Base-by-base conservation (phyloP, 2,329 filamentous ascomycete species). In the Chaetoscypha palmicola region DNA sequence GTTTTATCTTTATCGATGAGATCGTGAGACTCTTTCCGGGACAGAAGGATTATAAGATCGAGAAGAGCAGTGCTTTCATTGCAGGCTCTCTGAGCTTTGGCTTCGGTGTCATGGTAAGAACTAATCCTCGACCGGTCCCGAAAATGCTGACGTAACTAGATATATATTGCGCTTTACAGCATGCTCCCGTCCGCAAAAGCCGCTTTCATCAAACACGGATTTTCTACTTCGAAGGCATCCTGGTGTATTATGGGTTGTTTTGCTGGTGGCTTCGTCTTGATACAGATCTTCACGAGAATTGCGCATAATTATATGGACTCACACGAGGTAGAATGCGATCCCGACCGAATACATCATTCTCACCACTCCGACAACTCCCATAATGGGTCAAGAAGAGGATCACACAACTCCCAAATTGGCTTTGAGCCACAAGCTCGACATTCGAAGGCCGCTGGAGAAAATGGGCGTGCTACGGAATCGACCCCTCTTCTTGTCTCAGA, bases 91-190 rank as follows among this genome's bases (percentile, higher is more conserved):
- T 97, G 48, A 95, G 90, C 65, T 68, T 98, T 52, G 96, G 89
- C 62, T 95, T 95, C 55, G 91, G 92, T 33, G 90, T 97, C 35
- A 94, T 98, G 89, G 90, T 95, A 65, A 53, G 77, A 61, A 43
- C 11, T 24, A n/a, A 34, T 2, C n/a, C 20, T 17, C 21, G 4
- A 14, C 3, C 10, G 17, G 20, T 16, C 9, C 12, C 8, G 21
- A 10, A 11, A 21, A 40, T 47, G 38, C 49, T 50, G 19, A 55
- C 28, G 4, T 12, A 30, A 16, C 22, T 57, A 95, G 89, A 76
- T 95, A 31, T 96, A 95, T 65, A 95, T 90, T 26, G 82, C 91
- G 1, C 68, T 97, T 22, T 94, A 90, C 64, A 92, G 82, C 64
- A 96, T 97, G 86, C 74, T 97, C 5, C 91, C 91, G 8, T 88